phyloP scores from a whole-genome alignment of 805 yeast genomes.

The Kazachstania viticola region DNA sequence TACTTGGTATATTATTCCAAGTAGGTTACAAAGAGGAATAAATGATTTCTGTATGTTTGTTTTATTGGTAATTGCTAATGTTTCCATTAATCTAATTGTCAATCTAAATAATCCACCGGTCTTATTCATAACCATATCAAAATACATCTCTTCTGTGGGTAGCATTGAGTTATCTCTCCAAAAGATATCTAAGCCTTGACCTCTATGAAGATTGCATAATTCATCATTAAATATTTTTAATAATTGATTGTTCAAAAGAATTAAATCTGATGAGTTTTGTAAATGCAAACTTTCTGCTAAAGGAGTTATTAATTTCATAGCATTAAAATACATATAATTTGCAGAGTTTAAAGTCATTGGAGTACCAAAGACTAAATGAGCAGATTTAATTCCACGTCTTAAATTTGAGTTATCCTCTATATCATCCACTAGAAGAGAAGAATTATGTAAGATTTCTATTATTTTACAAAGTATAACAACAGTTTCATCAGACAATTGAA shows the following conservation, averaged over 20 bases:
- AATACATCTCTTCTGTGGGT: slow-evolving; percentile 54
- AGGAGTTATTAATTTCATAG: slow-evolving; percentile 40
- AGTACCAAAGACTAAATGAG: slow-evolving; percentile 66
- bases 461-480: slow-evolving; percentile 34
- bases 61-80: slow-evolving; percentile 7
- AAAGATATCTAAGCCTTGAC: slow-evolving; percentile 80
- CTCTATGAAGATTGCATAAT: slow-evolving; percentile 69
- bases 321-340: slow-evolving; percentile 68
- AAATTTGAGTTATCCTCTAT: slow-evolving; percentile 68
- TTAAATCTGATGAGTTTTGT: slow-evolving; percentile 4
- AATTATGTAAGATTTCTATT: slow-evolving; percentile 51
- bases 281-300: too few relatives aligned
- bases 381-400: slow-evolving; percentile 69
- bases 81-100: slow-evolving; percentile 53
- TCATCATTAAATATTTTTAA: slow-evolving; percentile 50
- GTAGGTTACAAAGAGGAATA: slow-evolving; percentile 52
- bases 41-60: slow-evolving; percentile 18
- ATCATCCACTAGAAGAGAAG: slow-evolving; percentile 71
- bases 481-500: slow-evolving; percentile 31
- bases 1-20: slow-evolving; percentile 81
- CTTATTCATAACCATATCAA: slow-evolving; percentile 73
- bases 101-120: slow-evolving; percentile 84
- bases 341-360: slow-evolving; percentile 78
- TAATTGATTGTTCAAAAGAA: slow-evolving; percentile 14
- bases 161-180: slow-evolving; percentile 59